phyloP scores from a whole-genome alignment of 2,329 filamentous ascomycete genomes.

The Chrysosporium keratinophilum region DNA sequence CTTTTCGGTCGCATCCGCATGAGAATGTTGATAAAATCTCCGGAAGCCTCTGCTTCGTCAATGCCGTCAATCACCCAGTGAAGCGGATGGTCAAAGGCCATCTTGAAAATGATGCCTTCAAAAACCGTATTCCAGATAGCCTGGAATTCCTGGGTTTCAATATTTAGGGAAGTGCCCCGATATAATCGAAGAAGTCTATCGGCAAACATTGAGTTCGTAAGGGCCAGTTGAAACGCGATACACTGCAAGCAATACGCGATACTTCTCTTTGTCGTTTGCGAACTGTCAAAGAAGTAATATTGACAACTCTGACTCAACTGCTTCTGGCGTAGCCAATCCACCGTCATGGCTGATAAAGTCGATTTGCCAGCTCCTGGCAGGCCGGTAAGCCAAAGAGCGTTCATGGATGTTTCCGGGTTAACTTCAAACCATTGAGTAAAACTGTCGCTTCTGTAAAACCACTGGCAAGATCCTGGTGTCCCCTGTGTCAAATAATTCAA shows the following conservation, averaged over 20 bases:
- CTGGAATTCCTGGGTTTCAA: slow-evolving; percentile 7
- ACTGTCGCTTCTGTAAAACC: slow-evolving; percentile 12
- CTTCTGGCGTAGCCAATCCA: slow-evolving; percentile 4
- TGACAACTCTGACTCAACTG: background rate
- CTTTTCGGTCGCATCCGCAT: background rate
- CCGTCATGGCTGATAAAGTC: slow-evolving; percentile 12
- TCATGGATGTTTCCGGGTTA: background rate
- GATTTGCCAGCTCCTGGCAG: slow-evolving; percentile 14
- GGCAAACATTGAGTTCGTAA: slow-evolving; percentile 5
- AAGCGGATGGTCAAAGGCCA: slow-evolving; percentile 8
- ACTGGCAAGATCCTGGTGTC: slow-evolving; percentile 19
- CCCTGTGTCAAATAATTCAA: slow-evolving; percentile 5
- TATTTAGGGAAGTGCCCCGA: background rate
- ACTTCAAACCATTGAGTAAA: slow-evolving; percentile 11
- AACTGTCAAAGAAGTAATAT: slow-evolving; percentile 14
- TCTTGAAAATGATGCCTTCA: slow-evolving; percentile 12
- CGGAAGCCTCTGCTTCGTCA: slow-evolving; percentile 16
- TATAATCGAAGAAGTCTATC: slow-evolving; percentile 5
- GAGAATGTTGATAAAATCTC: slow-evolving; percentile 1
- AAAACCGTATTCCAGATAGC: slow-evolving; percentile 18
- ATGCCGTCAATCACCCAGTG: slow-evolving; percentile 20
- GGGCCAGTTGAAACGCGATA: slow-evolving; percentile 16
- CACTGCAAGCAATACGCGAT: slow-evolving; percentile 15
- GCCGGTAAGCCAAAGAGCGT: slow-evolving; percentile 13
- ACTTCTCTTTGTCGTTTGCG: slow-evolving; percentile 14